A percentile compares a stretch with the other conserved stretches of the same genome.
Evolutionary conservation across 2,329 filamentous ascomycete species (phyloP).

Genomic region (Botrytis cinerea): DNA sequence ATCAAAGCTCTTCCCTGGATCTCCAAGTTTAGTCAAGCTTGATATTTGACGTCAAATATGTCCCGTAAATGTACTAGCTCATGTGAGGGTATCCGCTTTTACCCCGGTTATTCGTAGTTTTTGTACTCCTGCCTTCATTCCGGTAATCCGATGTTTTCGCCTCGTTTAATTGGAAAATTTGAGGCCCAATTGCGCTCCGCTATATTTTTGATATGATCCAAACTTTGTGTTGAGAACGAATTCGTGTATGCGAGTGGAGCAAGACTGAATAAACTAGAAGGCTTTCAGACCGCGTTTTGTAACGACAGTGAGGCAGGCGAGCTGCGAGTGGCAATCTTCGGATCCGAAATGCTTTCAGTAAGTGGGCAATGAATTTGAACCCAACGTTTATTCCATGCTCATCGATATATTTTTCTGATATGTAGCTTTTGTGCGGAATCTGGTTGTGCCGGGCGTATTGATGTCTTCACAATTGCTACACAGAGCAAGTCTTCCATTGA

Average conservation of each 20-base stretch:
- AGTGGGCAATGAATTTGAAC: neutral
- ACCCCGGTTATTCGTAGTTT: neutral
- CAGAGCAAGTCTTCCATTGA: neutral
- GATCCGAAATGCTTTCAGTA: neutral
- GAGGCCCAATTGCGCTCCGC: neutral
- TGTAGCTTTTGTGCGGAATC: neutral
- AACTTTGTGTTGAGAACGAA: neutral
- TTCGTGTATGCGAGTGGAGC: neutral
- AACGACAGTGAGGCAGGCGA: neutral
- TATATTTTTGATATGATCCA: neutral
- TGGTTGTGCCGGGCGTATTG: no score
- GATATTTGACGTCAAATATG: constrained; percentile 3
- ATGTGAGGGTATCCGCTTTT: neutral
- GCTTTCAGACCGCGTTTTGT: neutral
- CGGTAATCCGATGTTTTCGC: neutral
- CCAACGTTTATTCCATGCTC: neutral
- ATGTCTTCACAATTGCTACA: neutral
- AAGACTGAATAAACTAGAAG: neutral
- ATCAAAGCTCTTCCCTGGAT: neutral
- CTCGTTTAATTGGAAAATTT: neutral
- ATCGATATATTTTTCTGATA: neutral
- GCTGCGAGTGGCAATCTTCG: neutral
- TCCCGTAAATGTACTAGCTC: neutral
- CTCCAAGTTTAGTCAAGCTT: neutral
- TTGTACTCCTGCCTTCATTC: neutral